A percentile compares a stretch with the other conserved stretches of the same genome.
Evolutionary conservation across 352 stramenopile genomes (phyloP).

Genomic region (Halophytophthora batemanensis): DNA sequence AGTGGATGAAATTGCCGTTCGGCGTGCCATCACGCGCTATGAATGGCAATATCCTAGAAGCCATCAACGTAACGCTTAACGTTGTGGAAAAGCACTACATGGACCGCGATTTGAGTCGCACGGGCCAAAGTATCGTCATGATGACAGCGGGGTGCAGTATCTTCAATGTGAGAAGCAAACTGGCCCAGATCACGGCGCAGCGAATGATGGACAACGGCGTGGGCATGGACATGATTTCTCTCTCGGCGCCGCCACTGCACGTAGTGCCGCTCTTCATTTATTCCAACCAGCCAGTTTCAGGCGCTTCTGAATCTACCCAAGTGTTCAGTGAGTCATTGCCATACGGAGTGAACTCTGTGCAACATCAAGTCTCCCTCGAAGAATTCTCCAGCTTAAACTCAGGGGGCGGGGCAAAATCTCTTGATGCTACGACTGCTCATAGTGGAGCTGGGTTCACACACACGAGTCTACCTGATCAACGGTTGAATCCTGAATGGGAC

Average conservation of each 20-base stretch:
- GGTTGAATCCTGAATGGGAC: too few relatives aligned
- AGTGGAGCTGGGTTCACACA: slow-evolving; percentile 19
- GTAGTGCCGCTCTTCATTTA: slow-evolving; percentile 98
- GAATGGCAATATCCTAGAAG: slow-evolving; percentile 97
- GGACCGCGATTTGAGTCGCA: slow-evolving; percentile 94
- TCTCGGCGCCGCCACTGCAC: slow-evolving; percentile 95
- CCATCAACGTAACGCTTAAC: slow-evolving; percentile 98
- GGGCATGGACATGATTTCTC: slow-evolving; percentile 97
- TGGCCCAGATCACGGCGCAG: slow-evolving; percentile 96
- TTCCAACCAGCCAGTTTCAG: slow-evolving; percentile 5
- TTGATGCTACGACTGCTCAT: slow-evolving; percentile 17
- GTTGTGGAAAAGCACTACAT: slow-evolving; percentile 98
- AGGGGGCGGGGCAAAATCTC: slow-evolving; percentile 15
- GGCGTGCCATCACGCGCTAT: slow-evolving; percentile 89
- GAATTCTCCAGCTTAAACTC: slow-evolving; percentile 6
- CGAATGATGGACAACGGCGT: slow-evolving; percentile 99
- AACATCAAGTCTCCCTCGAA: slow-evolving; percentile 18
- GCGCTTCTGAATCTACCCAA: neutral
- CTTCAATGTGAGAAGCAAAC: slow-evolving; percentile 93
- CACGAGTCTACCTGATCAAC: slow-evolving; percentile 14
- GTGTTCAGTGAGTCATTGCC: neutral
- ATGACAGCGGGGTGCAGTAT: slow-evolving; percentile 94
- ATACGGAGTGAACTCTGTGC: slow-evolving; percentile 6
- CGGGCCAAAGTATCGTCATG: slow-evolving; percentile 96
- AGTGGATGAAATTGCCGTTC: slow-evolving; percentile 56